These are phyloP conservation scores for Immersiporthe knoxdaviesiana DNA, from an alignment of 2,329 filamentous ascomycete species.

Conservation along the genomic window DNA sequence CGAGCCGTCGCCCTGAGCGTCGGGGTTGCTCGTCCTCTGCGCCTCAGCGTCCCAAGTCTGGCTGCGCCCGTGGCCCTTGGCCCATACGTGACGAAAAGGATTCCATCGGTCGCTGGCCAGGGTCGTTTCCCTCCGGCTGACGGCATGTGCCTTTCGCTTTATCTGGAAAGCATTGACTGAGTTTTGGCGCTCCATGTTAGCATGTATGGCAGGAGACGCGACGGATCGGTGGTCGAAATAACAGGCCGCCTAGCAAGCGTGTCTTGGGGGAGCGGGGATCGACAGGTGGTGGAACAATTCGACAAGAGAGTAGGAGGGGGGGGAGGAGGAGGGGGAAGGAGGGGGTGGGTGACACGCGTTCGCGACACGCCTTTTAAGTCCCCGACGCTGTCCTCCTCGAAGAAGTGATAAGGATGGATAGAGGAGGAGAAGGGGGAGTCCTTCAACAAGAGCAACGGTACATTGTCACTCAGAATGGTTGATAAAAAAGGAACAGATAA, in stretches of 20 bases:
- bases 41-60: conserved; percentile 45
- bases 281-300: conserved; percentile 12
- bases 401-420: neutral
- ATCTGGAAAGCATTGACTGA: conserved; percentile 52
- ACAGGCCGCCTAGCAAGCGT: conserved; percentile 7
- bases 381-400: neutral
- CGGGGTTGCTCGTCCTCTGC: conserved; percentile 32
- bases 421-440: neutral
- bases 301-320: neutral
- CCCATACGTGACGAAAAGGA: conserved; percentile 49
- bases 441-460: neutral
- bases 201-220: neutral
- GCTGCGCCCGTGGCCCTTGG: conserved; percentile 35
- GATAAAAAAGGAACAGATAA: no score
- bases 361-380: neutral
- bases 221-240: neutral
- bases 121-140: conserved; percentile 41
- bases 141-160: conserved; percentile 48
- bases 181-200: conserved; percentile 25
- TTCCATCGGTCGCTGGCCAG: conserved; percentile 46
- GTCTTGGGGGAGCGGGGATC: neutral
- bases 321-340: neutral
- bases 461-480: neutral
- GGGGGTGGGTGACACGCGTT: neutral
- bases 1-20: conserved; percentile 34